phyloP scores from a whole-genome alignment of 345 rosid genomes.

The Isatis tinctoria region DNA sequence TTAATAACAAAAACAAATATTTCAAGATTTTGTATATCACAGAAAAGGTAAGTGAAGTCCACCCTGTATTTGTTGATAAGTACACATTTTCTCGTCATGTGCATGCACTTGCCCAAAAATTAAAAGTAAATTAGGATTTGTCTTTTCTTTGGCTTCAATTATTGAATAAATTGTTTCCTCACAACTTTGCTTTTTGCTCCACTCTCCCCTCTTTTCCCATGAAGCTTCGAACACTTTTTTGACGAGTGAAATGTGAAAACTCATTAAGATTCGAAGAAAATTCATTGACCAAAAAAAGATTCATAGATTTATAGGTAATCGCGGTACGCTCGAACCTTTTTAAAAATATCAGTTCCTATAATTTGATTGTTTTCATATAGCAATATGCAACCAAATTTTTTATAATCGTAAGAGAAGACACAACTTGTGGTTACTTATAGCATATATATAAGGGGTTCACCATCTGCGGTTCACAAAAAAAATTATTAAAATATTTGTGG shows the following conservation, averaged over 20 bases:
- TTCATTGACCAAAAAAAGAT: neutral
- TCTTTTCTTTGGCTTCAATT: conserved; percentile 30
- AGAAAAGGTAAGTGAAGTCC: conserved; percentile 26
- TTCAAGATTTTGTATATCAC: neutral
- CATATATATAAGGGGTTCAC: too few relatives aligned
- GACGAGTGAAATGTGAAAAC: conserved; percentile 8
- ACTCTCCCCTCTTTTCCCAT: conserved; percentile 1
- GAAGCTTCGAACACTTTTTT: conserved; percentile 32
- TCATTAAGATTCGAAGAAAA: neutral
- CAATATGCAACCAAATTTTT: neutral
- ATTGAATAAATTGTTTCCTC: conserved; percentile 11
- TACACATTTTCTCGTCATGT: conserved; percentile 17
- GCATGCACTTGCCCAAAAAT: conserved; percentile 27
- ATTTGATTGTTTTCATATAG: neutral
- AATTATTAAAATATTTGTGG: too few relatives aligned
- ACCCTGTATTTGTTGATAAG: conserved; percentile 26
- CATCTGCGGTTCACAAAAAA: too few relatives aligned
- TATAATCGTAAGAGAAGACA: neutral
- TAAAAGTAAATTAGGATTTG: neutral
- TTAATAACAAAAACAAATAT: neutral
- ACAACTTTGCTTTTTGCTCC: neutral
- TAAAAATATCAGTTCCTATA: neutral
- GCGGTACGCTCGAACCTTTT: neutral
- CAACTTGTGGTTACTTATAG: neutral
- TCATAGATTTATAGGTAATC: neutral